Percentiles rank a stretch among this genome's conserved stretches.
Evolutionary conservation across 805 yeast genomes (phyloP).

Genomic region (Middelhovenomyces tepae): DNA sequence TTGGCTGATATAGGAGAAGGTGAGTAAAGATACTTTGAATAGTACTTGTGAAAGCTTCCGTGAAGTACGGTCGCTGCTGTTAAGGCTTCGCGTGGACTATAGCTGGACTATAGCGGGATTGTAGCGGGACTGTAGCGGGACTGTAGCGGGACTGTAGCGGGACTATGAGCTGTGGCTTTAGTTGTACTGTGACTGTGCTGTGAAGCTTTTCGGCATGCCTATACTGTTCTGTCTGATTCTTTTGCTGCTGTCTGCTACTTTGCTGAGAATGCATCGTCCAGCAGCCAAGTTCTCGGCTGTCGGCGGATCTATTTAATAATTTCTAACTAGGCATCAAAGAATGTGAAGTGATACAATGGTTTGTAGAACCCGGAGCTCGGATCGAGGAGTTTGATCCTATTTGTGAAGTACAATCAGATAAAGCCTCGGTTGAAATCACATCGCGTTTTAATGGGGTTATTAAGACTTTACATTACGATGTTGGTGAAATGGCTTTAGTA

Average conservation of each 20-base stretch:
- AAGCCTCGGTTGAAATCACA: slow-evolving; percentile 29
- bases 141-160: no score
- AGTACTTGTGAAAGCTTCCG: no score
- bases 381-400: slow-evolving; percentile 29
- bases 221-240: not conserved
- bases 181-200: no score
- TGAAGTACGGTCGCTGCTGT: no score
- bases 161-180: no score
- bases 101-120: no score
- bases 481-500: slow-evolving; percentile 29
- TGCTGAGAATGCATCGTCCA: not conserved
- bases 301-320: slow-evolving; percentile 1
- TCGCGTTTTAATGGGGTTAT: slow-evolving; percentile 27
- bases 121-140: no score
- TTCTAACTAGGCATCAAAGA: slow-evolving; percentile 30
- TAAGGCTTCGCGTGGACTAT: no score
- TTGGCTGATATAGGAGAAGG: slow-evolving; percentile 30
- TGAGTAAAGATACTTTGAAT: no score
- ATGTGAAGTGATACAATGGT: slow-evolving; percentile 31
- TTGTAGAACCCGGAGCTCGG: slow-evolving; percentile 28
- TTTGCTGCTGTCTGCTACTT: not conserved
- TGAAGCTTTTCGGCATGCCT: not conserved
- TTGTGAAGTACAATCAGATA: slow-evolving; percentile 29
- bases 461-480: slow-evolving; percentile 26
- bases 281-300: not conserved